Evolutionary conservation across 1,139 yeast genomes (phyloP).

Genomic region (Kurtzmaniella quercitrusa): DNA sequence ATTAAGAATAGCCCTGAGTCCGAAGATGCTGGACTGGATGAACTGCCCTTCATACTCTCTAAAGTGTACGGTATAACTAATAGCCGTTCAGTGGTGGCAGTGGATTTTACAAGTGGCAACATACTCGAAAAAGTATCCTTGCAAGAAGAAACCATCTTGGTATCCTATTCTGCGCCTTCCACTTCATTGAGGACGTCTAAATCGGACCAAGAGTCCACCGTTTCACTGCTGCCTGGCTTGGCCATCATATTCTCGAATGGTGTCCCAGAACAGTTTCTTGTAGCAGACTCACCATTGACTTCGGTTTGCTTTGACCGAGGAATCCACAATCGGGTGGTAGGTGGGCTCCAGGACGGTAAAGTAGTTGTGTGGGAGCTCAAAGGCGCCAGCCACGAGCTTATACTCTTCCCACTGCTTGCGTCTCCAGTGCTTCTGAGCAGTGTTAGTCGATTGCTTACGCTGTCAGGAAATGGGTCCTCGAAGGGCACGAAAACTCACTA

Average conservation of each 20-base stretch:
- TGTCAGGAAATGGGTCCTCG: neutral
- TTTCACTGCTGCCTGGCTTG: slow-evolving; percentile 27
- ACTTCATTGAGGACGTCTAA: neutral
- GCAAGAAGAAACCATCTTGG: slow-evolving; percentile 7
- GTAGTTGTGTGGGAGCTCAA: slow-evolving; percentile 38
- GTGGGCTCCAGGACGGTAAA: slow-evolving; percentile 34
- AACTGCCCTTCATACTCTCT: neutral
- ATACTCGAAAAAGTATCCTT: slow-evolving; percentile 1
- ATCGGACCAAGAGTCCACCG: slow-evolving; percentile 1
- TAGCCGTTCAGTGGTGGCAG: slow-evolving; percentile 2
- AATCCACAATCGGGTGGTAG: slow-evolving; percentile 27
- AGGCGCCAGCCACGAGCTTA: slow-evolving; percentile 5
- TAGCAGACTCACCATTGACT: slow-evolving; percentile 38
- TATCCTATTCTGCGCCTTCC: neutral
- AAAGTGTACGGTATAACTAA: neutral
- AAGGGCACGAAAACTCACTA: neutral
- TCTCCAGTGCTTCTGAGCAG: slow-evolving; percentile 6
- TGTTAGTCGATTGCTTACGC: neutral
- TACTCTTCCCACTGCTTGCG: slow-evolving; percentile 5
- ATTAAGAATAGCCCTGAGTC: neutral
- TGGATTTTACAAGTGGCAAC: slow-evolving; percentile 1
- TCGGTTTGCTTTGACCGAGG: slow-evolving; percentile 36
- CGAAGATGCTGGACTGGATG: neutral
- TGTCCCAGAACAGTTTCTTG: slow-evolving; percentile 48
- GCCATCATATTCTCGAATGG: slow-evolving; percentile 29